These are phyloP conservation scores for Rhizopus microsporus DNA, from an alignment of 371 early-diverging fungal species.

Conservation along the genomic window DNA sequence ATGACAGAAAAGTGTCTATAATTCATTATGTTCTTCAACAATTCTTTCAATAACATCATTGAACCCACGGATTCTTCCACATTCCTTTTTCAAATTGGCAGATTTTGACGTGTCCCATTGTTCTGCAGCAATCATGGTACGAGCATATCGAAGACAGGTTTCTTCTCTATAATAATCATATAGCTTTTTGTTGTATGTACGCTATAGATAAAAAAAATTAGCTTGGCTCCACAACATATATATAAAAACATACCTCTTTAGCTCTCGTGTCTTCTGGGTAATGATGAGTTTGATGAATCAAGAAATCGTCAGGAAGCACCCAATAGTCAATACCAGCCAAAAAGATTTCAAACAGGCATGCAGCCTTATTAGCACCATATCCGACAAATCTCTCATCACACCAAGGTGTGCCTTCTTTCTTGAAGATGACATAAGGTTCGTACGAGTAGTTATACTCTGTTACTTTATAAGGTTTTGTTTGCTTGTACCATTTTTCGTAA, in stretches of 20 bases:
- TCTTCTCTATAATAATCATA: constrained; percentile 70
- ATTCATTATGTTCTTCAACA: too few relatives aligned
- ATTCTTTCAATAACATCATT: not conserved
- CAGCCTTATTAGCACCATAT: constrained; percentile 73
- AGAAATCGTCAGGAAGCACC: constrained; percentile 62
- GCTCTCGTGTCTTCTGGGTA: constrained; percentile 63
- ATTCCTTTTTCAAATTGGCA: constrained; percentile 5
- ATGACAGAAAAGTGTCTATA: too few relatives aligned
- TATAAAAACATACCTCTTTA: constrained; percentile 51
- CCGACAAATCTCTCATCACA: constrained; percentile 72
- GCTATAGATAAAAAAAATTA: constrained; percentile 33
- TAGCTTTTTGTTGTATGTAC: constrained; percentile 64
- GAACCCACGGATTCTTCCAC: constrained; percentile 6
- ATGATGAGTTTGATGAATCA: constrained; percentile 70
- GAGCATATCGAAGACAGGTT: constrained; percentile 46
- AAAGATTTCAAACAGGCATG: constrained; percentile 69
- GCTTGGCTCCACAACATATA: not conserved
- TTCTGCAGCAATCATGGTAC: constrained; percentile 15
- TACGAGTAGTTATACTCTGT: constrained; percentile 59
- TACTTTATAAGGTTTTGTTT: constrained; percentile 50
- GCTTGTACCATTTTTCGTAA: constrained; percentile 54
- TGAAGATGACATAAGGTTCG: constrained; percentile 64
- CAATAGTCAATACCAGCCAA: constrained; percentile 66
- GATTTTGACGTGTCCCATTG: constrained; percentile 6
- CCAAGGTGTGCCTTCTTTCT: constrained; percentile 65